Evolutionary conservation across 768 basidiomycete genomes (phyloP).

Genomic region (Mycena alexandri): DNA sequence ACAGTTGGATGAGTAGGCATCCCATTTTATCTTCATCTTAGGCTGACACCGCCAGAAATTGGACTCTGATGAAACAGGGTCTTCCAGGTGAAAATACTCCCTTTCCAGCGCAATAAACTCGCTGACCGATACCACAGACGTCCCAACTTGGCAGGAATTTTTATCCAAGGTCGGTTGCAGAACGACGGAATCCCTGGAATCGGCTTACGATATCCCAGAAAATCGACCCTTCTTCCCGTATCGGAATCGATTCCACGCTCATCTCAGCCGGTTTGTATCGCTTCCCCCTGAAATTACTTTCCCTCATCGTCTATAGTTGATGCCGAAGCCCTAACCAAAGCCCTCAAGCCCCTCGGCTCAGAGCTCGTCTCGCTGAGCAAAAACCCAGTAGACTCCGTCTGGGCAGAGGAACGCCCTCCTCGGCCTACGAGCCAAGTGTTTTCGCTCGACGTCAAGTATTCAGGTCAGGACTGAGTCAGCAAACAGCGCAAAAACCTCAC

Average conservation of each 20-base stretch:
- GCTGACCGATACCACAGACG: slow-evolving; percentile 60
- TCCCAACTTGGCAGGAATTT: slow-evolving; percentile 93
- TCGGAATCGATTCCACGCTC: slow-evolving; percentile 88
- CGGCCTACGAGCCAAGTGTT: slow-evolving; percentile 78
- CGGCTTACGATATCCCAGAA: slow-evolving; percentile 55
- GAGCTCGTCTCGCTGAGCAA: slow-evolving; percentile 71
- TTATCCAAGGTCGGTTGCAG: slow-evolving; percentile 68
- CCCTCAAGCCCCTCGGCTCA: slow-evolving; percentile 67
- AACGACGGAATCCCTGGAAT: neutral
- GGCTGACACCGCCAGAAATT: slow-evolving; percentile 67
- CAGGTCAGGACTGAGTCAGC: slow-evolving; percentile 55
- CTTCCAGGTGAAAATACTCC: slow-evolving; percentile 67
- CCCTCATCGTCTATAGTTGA: slow-evolving; percentile 60
- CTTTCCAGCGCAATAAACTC: slow-evolving; percentile 2
- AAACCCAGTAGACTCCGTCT: slow-evolving; percentile 87
- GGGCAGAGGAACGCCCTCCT: slow-evolving; percentile 75
- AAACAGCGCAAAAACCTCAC: neutral
- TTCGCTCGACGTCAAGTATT: slow-evolving; percentile 78
- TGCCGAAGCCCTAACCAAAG: slow-evolving; percentile 69
- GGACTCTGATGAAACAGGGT: slow-evolving; percentile 95
- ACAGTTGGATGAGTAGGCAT: slow-evolving; percentile 83
- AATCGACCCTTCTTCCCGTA: slow-evolving; percentile 68
- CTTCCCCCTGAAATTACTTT: neutral
- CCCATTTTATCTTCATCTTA: neutral
- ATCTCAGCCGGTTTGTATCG: slow-evolving; percentile 68